Evolutionary conservation across 805 yeast species (phyloP).

Genomic region (Lipomyces chichibuensis): DNA sequence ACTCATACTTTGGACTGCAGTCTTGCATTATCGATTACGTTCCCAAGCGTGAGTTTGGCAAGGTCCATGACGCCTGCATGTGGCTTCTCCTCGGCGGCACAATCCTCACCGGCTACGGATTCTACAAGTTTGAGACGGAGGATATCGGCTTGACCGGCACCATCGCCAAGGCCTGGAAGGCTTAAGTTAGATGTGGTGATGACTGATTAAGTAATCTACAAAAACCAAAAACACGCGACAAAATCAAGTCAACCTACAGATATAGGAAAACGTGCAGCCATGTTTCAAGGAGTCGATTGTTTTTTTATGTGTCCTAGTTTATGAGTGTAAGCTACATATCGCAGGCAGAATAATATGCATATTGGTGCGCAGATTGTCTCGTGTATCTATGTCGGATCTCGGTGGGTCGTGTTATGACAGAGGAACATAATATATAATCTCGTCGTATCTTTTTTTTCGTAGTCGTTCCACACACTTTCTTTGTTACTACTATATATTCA

Average conservation of each 20-base stretch:
- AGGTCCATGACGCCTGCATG: conserved; percentile 69
- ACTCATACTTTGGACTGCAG: conserved; percentile 83
- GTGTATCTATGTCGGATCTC: background rate
- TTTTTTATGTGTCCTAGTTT: too few species aligned
- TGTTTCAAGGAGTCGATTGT: background rate
- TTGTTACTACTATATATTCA: too few species aligned
- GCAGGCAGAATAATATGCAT: background rate
- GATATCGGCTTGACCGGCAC: conserved; percentile 78
- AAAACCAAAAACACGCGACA: background rate
- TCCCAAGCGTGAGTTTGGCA: conserved; percentile 82
- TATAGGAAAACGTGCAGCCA: conserved; percentile 2
- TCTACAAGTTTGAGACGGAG: conserved; percentile 74
- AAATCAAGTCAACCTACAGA: background rate
- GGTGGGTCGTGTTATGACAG: background rate
- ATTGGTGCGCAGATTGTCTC: background rate
- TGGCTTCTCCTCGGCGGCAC: conserved; percentile 73
- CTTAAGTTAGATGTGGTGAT: conserved; percentile 40
- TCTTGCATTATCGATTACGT: conserved; percentile 92
- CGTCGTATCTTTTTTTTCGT: background rate
- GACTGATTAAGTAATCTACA: background rate
- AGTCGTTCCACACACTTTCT: too few species aligned
- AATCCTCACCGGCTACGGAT: conserved; percentile 69
- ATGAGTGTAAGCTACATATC: background rate
- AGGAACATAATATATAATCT: background rate
- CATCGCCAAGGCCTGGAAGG: conserved; percentile 63